These are phyloP conservation scores for Bidens hawaiensis DNA, from an alignment of 140 eudicot genomes.

Conservation along the genomic window DNA sequence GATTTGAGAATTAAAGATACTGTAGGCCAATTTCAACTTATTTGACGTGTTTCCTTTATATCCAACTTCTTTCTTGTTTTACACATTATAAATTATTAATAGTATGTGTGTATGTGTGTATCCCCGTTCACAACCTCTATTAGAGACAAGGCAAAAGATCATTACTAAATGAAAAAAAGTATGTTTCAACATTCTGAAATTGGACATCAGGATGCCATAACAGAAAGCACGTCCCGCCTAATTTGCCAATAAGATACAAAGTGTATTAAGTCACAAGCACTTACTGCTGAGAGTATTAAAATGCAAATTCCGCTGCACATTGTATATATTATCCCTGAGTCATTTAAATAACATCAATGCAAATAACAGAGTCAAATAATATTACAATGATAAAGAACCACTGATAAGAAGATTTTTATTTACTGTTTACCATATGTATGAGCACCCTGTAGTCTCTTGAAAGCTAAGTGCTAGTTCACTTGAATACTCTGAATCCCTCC, in stretches of 20 bases:
- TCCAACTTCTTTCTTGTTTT: background rate
- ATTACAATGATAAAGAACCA: slow-evolving; percentile 1
- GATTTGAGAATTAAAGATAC: background rate
- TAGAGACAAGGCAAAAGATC: slow-evolving; percentile 2
- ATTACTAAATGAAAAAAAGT: background rate
- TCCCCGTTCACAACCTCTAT: background rate
- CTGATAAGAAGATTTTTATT: background rate
- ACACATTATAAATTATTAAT: background rate
- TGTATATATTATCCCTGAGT: slow-evolving; percentile 83
- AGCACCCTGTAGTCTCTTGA: slow-evolving; percentile 84
- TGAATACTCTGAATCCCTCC: slow-evolving; percentile 87
- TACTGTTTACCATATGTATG: slow-evolving; percentile 74
- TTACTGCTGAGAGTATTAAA: slow-evolving; percentile 65
- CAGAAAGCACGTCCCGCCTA: background rate
- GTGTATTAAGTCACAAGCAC: slow-evolving; percentile 28
- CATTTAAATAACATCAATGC: slow-evolving; percentile 7
- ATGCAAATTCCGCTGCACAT: slow-evolving; percentile 65
- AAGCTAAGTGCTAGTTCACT: slow-evolving; percentile 95
- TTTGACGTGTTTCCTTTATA: background rate
- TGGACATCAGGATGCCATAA: background rate
- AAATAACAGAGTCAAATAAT: background rate
- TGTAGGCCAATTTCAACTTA: background rate
- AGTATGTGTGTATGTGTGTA: background rate
- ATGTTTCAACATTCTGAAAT: background rate
- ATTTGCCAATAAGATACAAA: background rate